phyloP scores from a whole-genome alignment of 1,139 yeast species.

The Pichia sp. region DNA sequence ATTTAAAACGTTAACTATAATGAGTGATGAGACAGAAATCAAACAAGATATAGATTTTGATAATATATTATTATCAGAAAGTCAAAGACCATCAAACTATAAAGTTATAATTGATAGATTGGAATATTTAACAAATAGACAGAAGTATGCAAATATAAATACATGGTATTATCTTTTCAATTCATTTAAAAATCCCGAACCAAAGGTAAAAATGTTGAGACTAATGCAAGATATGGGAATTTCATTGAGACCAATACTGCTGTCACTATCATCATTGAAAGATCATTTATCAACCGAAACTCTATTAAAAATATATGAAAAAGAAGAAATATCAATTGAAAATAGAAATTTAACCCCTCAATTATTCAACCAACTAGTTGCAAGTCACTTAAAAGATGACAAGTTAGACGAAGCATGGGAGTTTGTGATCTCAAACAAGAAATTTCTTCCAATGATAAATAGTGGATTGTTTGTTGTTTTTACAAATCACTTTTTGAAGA shows the following conservation, averaged over 20 bases:
- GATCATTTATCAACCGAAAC: constrained; percentile 13
- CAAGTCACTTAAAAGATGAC: constrained; percentile 16
- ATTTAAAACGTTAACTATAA: constrained; percentile 17
- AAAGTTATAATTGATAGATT: constrained; percentile 17
- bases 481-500: constrained; percentile 17
- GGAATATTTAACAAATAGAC: constrained; percentile 13
- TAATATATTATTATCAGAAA: constrained; percentile 19
- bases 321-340: constrained; percentile 10
- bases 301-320: constrained; percentile 13
- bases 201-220: constrained; percentile 18
- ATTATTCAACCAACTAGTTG: constrained; percentile 19
- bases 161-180: constrained; percentile 26
- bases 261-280: constrained; percentile 11
- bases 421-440: constrained; percentile 2
- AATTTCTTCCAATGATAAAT: constrained; percentile 2
- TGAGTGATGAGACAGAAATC: constrained; percentile 18
- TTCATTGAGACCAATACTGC: constrained; percentile 18
- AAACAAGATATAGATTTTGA: constrained; percentile 25
- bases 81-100: constrained; percentile 14
- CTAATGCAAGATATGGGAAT: constrained; percentile 21
- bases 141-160: constrained; percentile 17
- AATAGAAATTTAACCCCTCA: constrained; percentile 4
- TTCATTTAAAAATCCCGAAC: constrained; percentile 14
- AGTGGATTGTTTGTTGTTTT: constrained; percentile 18
- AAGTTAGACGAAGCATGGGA: constrained; percentile 18